Evolutionary conservation across 352 stramenopile genomes (phyloP), one percentile per base, ranked within the genome.

Genomic region (Pythium periplocum): DNA sequence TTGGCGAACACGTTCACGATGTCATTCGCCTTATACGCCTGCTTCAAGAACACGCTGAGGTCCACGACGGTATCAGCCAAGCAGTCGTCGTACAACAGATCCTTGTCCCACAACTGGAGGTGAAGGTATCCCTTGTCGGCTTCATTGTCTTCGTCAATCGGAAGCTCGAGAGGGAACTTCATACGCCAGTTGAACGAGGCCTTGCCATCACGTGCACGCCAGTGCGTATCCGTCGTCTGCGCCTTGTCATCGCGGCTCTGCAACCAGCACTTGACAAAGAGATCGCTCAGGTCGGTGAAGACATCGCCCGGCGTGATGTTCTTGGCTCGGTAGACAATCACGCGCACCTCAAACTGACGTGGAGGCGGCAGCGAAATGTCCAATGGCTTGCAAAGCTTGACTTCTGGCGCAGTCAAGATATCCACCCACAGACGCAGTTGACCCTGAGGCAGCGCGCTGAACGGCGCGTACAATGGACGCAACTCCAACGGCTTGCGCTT

Each of bases 121-220:
- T 92, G 82, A 37, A 92, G 55, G 44, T 79, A 70, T 6, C 82
- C 82, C 31, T 81, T 80, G 53, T 90, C 79, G 30, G 71, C 61
- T 54, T 90, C 79, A 41, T 73, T 82, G 47, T 88, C 74, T 7
- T 69, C 66, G 35, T 93, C 75, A 10, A 87, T 55, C 4, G 87
- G 88, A 7, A 97, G 64, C 34, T 90, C 70, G 4, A 97, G 66
- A 45, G 90, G 69, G 62, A 96, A 96, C 60, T 97, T 96, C 69
- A 97, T 85, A 33, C 90, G 83, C 84, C 87, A 97, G 64, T 97
- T 97, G 59, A 92, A 97, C 4, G 75, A 92, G 3, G 72, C 87
- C 50, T 92, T 87, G 32, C 90, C 89, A 45, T 85, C 71, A 51
- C 90, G 94, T 37, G 74, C 82, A 38, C 90, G 80, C 89, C 89